phyloP scores from a whole-genome alignment of 371 early-diverging fungal genomes.

The Mucor circinelloides region DNA sequence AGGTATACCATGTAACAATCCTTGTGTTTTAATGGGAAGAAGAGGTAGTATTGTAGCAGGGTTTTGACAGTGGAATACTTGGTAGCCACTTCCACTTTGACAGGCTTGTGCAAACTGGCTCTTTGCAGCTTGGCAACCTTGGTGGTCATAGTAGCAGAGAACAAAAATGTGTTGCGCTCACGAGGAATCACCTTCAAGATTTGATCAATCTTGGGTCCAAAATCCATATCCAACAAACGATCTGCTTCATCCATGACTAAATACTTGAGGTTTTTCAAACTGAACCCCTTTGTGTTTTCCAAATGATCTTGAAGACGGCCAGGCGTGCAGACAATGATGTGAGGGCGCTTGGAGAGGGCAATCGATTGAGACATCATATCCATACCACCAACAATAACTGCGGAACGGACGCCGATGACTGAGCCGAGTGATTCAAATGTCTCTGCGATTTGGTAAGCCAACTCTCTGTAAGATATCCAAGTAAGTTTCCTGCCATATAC shows the following conservation, averaged over 20 bases:
- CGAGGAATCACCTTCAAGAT: constrained; percentile 91
- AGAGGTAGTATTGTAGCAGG: constrained; percentile 92
- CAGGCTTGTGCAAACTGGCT: constrained; percentile 91
- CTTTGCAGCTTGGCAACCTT: constrained; percentile 94
- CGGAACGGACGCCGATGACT: constrained; percentile 90
- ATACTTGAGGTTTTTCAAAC: constrained; percentile 83
- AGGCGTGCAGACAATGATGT: constrained; percentile 96
- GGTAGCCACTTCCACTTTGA: constrained; percentile 89
- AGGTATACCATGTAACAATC: constrained; percentile 91
- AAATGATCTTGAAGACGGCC: constrained; percentile 97
- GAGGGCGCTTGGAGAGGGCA: constrained; percentile 93
- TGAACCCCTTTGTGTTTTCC: constrained; percentile 97
- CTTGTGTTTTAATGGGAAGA: constrained; percentile 96
- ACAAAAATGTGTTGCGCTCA: constrained; percentile 93
- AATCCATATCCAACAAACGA: constrained; percentile 95
- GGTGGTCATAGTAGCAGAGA: constrained; percentile 98
- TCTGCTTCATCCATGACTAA: constrained; percentile 99
- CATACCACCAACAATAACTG: constrained; percentile 98
- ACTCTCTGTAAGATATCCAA: constrained; percentile 64
- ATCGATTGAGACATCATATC: constrained; percentile 95
- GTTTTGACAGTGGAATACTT: constrained; percentile 94
- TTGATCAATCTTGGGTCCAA: constrained; percentile 95
- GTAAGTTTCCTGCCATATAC: neutral
- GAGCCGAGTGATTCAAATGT: constrained; percentile 92
- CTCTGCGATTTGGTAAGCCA: constrained; percentile 95